These are phyloP conservation scores for Globisporangium acanthophoron DNA, from an alignment of 352 stramenopile genomes.

Conservation along the genomic window DNA sequence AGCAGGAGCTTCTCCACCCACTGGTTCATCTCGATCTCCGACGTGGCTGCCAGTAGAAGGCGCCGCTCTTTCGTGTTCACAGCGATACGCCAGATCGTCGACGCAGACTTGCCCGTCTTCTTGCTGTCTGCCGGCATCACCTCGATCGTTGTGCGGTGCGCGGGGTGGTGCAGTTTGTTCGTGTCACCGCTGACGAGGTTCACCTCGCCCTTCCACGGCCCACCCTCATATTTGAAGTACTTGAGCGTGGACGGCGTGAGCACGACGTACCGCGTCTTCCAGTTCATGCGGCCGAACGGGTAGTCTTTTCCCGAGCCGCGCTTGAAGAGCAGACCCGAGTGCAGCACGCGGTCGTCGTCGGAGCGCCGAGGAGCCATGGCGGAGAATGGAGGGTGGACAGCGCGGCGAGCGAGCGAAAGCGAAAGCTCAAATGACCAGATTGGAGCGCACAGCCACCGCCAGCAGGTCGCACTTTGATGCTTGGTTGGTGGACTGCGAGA, in stretches of 20 bases:
- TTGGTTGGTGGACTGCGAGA: not conserved
- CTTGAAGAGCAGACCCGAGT: conserved; percentile 43
- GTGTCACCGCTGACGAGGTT: conserved; percentile 16
- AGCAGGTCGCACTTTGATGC: not conserved
- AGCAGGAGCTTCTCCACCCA: conserved; percentile 33
- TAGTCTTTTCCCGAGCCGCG: conserved; percentile 34
- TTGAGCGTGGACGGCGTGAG: conserved; percentile 25
- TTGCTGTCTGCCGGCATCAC: conserved; percentile 38
- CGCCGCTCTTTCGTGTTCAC: conserved; percentile 30
- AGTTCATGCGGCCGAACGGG: conserved; percentile 39
- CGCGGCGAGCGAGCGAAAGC: too few species aligned
- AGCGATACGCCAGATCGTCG: conserved; percentile 44
- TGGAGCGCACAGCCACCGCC: not conserved
- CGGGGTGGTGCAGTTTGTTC: not conserved
- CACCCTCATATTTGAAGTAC: conserved; percentile 33
- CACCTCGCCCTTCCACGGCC: conserved; percentile 29
- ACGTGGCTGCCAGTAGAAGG: conserved; percentile 26
- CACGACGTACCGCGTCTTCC: conserved; percentile 50
- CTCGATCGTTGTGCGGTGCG: conserved; percentile 20
- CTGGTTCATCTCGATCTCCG: conserved; percentile 42
- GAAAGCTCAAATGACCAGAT: not conserved
- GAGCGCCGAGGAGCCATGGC: not conserved
- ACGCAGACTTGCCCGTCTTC: conserved; percentile 38
- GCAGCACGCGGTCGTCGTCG: conserved; percentile 9
- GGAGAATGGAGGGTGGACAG: not conserved